Percentiles rank a stretch among this genome's conserved stretches.
phyloP scores from a whole-genome alignment of 176 grass and related monocot species.

The Oryza brachyantha region DNA sequence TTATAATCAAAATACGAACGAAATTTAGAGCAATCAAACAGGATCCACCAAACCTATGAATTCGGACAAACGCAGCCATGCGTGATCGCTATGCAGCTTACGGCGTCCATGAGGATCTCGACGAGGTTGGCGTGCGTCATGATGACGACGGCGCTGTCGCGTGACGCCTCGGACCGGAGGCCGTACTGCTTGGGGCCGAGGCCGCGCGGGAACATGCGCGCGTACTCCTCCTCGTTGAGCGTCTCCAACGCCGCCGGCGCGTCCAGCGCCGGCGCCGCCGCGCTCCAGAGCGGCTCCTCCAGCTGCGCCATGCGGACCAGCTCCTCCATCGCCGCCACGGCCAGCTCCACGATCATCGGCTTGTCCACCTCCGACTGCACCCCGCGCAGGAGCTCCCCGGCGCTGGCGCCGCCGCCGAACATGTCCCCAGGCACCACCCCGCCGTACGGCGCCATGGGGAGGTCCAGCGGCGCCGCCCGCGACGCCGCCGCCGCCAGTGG shows the following conservation, averaged over 20 bases:
- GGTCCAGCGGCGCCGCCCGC: conserved; percentile 47
- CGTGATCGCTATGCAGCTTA: conserved; percentile 15
- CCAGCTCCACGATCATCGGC: conserved; percentile 81
- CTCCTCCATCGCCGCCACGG: conserved; percentile 96
- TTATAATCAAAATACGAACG: background rate
- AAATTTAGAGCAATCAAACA: background rate
- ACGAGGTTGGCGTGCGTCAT: conserved; percentile 94
- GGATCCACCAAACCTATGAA: background rate
- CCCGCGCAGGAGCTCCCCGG: conserved; percentile 52
- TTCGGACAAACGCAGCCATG: background rate
- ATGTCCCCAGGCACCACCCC: background rate
- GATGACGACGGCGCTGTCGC: conserved; percentile 78
- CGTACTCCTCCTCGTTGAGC: conserved; percentile 90
- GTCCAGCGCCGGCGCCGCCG: background rate
- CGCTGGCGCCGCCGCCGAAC: conserved; percentile 21
- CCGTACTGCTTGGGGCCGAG: conserved; percentile 71
- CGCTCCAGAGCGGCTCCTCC: conserved; percentile 64
- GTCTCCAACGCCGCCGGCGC: conserved; percentile 15
- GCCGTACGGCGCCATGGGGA: conserved; percentile 37
- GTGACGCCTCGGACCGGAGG: conserved; percentile 72
- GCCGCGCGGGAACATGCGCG: conserved; percentile 45
- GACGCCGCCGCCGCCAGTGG: conserved; percentile 25
- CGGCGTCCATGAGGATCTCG: conserved; percentile 98
- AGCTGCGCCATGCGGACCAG: conserved; percentile 77
- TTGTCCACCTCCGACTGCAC: conserved; percentile 67